Percentiles rank a stretch among this genome's conserved stretches.
These are phyloP conservation scores for Irpex lacteus DNA, from an alignment of 1,284 basidiomycete species.

Conservation along the genomic window DNA sequence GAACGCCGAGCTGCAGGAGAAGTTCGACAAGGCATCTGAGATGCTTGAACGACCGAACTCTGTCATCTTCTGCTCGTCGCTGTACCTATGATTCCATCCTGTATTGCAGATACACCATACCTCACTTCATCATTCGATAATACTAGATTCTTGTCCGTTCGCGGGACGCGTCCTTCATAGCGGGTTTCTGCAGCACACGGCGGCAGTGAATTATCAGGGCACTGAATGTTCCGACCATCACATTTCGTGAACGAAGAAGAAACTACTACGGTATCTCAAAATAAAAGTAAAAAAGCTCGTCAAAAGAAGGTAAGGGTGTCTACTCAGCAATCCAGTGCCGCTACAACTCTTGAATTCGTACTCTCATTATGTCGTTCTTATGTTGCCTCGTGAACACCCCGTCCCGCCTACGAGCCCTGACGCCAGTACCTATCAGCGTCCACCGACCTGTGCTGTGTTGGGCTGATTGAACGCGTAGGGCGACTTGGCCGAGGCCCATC, in stretches of 20 bases:
- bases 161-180: too few relatives aligned
- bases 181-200: neutral
- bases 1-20: constrained; percentile 88
- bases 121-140: neutral
- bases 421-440: neutral
- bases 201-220: neutral
- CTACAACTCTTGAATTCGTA: neutral
- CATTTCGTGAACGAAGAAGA: neutral
- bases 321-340: constrained; percentile 1
- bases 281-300: neutral
- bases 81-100: constrained; percentile 54
- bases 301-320: neutral
- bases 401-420: neutral
- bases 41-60: constrained; percentile 91
- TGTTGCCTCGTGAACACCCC: neutral
- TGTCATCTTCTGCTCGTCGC: constrained; percentile 90
- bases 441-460: constrained; percentile 17
- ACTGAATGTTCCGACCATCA: neutral
- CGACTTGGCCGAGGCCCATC: constrained; percentile 16
- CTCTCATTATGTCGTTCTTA: neutral
- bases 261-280: neutral
- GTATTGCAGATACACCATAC: neutral
- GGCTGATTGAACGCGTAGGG: constrained; percentile 21
- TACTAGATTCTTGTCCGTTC: too few relatives aligned
- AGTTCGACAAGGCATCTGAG: constrained; percentile 85